phyloP scores from a whole-genome alignment of 177 flowering plant species.

The Vitis hybrid region DNA sequence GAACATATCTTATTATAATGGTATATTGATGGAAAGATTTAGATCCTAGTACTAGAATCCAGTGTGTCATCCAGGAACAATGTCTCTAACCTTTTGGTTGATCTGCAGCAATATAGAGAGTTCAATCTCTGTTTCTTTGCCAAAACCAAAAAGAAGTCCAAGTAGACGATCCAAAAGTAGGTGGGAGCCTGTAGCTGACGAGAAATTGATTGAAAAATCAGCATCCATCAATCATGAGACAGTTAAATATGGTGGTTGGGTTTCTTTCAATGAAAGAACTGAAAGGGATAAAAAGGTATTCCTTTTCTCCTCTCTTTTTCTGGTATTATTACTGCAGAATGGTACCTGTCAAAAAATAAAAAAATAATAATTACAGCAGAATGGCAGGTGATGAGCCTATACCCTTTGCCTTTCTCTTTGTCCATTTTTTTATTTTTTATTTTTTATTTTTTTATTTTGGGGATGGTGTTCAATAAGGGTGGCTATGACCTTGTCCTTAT shows the following conservation, averaged over 20 bases:
- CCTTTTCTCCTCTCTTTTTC: neutral
- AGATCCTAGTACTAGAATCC: no score
- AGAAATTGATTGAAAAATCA: conserved; percentile 49
- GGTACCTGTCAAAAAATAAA: no score
- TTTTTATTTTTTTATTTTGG: neutral
- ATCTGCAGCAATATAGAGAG: conserved; percentile 30
- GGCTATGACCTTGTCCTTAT: neutral
- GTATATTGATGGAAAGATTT: no score
- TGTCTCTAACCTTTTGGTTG: neutral
- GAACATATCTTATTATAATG: no score
- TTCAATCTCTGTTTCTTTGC: conserved; percentile 36
- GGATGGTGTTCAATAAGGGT: neutral
- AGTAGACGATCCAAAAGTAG: conserved; percentile 82
- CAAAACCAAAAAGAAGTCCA: conserved; percentile 71
- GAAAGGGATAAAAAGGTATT: conserved; percentile 60
- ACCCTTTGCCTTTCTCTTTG: neutral
- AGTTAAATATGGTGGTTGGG: conserved; percentile 51
- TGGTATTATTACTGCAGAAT: neutral
- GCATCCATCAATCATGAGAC: conserved; percentile 35
- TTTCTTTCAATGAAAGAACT: conserved; percentile 40
- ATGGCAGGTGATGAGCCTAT: no score
- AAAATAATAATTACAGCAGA: no score
- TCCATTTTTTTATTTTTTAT: neutral
- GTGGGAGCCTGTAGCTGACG: conserved; percentile 93
- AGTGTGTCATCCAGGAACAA: no score